These are phyloP conservation scores for Amaranthus cruentus DNA, from an alignment of 148 eudicot species.

Conservation along the genomic window DNA sequence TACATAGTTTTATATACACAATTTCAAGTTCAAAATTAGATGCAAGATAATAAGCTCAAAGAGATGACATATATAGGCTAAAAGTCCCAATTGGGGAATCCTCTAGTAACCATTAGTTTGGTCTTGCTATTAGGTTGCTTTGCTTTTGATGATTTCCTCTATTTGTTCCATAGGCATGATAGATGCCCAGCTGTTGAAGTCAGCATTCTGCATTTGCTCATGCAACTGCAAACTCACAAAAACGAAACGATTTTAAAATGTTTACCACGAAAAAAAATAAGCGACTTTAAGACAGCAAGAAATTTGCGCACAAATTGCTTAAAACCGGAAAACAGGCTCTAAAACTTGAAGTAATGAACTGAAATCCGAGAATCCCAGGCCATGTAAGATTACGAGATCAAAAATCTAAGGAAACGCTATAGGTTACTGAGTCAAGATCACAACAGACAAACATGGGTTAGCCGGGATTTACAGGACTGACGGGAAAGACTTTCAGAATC, in stretches of 20 bases:
- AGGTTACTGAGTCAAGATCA: no score
- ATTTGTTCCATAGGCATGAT: slow-evolving; percentile 56
- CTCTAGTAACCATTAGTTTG: slow-evolving; percentile 12
- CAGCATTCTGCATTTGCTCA: slow-evolving; percentile 59
- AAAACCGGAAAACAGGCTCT: no score
- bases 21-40: neutral
- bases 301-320: no score
- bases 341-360: no score
- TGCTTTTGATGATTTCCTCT: slow-evolving; percentile 46
- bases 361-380: no score
- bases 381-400: no score
- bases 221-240: slow-evolving; percentile 44
- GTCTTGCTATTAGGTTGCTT: slow-evolving; percentile 41
- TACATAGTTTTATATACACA: neutral
- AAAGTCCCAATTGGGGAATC: neutral
- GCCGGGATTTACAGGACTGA: no score
- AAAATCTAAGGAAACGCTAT: no score
- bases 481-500: no score
- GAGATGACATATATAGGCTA: neutral
- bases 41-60: neutral
- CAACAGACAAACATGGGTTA: no score
- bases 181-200: slow-evolving; percentile 55
- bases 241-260: neutral
- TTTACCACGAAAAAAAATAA: no score
- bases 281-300: no score